Conservation (phyloP, 2,329 filamentous ascomycete species). For the Claviceps pazoutovae region DNA sequence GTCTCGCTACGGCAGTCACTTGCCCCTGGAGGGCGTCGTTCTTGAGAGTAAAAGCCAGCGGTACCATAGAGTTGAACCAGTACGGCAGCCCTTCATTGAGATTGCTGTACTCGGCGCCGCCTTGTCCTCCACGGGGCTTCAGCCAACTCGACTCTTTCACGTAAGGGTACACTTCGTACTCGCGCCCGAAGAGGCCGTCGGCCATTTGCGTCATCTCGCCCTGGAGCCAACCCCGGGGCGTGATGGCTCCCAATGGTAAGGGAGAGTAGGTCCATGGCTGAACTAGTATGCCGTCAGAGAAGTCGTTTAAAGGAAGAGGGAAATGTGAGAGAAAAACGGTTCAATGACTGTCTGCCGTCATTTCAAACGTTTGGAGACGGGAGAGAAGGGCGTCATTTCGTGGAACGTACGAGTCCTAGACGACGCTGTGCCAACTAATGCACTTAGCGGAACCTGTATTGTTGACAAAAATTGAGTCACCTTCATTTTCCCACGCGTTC, state of each 20-base stretch:
- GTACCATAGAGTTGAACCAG: conserved; percentile 46
- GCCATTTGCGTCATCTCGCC: conserved; percentile 35
- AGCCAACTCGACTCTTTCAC: conserved; percentile 37
- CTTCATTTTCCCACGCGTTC: neutral
- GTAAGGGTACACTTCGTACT: conserved; percentile 39
- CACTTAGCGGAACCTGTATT: conserved; percentile 2
- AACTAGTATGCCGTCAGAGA: conserved; percentile 4
- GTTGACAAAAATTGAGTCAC: neutral
- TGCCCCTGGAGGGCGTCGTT: conserved; percentile 30
- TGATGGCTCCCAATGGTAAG: conserved; percentile 34
- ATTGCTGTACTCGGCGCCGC: conserved; percentile 38
- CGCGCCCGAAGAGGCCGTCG: conserved; percentile 37
- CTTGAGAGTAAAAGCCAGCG: conserved; percentile 36
- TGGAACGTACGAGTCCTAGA: conserved; percentile 2
- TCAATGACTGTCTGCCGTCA: neutral
- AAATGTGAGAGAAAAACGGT: neutral
- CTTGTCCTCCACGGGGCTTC: conserved; percentile 11
- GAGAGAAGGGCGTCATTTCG: neutral
- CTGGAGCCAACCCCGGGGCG: conserved; percentile 36
- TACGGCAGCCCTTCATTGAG: conserved; percentile 44
- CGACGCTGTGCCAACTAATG: neutral
- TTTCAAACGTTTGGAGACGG: neutral
- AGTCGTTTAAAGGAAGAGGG: neutral
- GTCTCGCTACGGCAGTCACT: conserved; percentile 20
- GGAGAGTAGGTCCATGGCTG: conserved; percentile 11